Conservation (phyloP, 2,329 filamentous ascomycete genomes). For the Pseudogymnoascus sp. region DNA sequence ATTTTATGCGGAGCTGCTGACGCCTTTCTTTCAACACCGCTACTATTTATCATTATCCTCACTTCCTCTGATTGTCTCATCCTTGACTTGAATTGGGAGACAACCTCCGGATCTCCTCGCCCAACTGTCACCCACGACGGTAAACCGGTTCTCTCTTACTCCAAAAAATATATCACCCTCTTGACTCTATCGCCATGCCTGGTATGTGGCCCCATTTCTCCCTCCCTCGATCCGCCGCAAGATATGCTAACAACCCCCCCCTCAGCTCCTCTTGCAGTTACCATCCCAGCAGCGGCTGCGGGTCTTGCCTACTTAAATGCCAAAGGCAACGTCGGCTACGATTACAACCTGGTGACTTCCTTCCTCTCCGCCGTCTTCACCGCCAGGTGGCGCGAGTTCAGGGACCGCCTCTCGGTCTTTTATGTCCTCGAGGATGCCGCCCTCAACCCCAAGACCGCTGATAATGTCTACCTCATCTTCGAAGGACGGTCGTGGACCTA, state of each 20-base stretch:
- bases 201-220: neutral
- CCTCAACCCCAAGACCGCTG: slow-evolving; percentile 39
- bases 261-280: slow-evolving; percentile 43
- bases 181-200: neutral
- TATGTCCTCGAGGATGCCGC: slow-evolving; percentile 66
- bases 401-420: slow-evolving; percentile 61
- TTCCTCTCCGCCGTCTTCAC: slow-evolving; percentile 38
- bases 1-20: neutral
- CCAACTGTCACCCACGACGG: neutral
- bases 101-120: neutral
- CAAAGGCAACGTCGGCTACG: slow-evolving; percentile 56
- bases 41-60: neutral
- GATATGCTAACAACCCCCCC: neutral
- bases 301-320: slow-evolving; percentile 73
- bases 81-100: neutral
- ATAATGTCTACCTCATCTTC: slow-evolving; percentile 55
- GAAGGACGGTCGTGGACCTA: slow-evolving; percentile 64
- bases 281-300: slow-evolving; percentile 54
- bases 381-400: slow-evolving; percentile 39
- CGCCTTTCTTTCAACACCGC: neutral
- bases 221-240: neutral
- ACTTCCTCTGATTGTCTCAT: neutral
- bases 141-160: neutral
- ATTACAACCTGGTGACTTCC: slow-evolving; percentile 50
- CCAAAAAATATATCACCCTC: neutral